Evolutionary conservation across 2,329 filamentous ascomycete species (phyloP), one percentile per base, ranked within the genome.

Genomic region (Cladobotryum mycophilum): DNA sequence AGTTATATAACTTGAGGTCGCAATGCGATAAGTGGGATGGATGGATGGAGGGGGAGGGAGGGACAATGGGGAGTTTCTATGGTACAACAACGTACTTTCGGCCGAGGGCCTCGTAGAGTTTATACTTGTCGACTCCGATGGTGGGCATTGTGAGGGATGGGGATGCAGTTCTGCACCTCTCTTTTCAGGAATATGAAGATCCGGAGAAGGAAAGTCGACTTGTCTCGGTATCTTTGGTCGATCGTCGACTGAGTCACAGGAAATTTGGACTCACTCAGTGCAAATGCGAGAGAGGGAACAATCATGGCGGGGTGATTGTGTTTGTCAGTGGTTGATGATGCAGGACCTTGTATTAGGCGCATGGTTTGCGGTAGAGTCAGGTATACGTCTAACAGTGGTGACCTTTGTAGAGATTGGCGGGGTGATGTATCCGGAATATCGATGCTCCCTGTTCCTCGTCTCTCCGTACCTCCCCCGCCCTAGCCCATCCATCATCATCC

Each of bases 51-150:
- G 53, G 48, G 53, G 57, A 51, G 55, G 53, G 56, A 57, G 54
- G 52, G 47, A 47, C 47, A 58, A 52, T 45, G 25, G 25, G 25
- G 25, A 30, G 25, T 30, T 7, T 30, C 25, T 30, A 30, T 30
- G 25, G 6, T 6, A 30, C 9, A 8, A 64, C 71, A 8, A 64
- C 71, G 61, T 70, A 96, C 82, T 93, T 85, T 73, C 85, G 85
- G 66, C 90, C 92, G 53, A 99, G 81, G 68, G 88, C 90, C 74
- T 95, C 85, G 79, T 88, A 97, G 67, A 99, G 88, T 67, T 86
- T 89, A 64, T 90, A 91, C 77, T 97, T 99, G 78, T 97, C 88
- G 62, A 97, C 91, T 61, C 86, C 80, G 63, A 99, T 96, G 68
- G 93, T 99, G 73, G 93, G 93, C 93, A 96, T 96, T 59, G 52